These are phyloP conservation scores for Neocucurbitaria cava DNA, from an alignment of 2,329 filamentous ascomycete genomes.

Conservation along the genomic window DNA sequence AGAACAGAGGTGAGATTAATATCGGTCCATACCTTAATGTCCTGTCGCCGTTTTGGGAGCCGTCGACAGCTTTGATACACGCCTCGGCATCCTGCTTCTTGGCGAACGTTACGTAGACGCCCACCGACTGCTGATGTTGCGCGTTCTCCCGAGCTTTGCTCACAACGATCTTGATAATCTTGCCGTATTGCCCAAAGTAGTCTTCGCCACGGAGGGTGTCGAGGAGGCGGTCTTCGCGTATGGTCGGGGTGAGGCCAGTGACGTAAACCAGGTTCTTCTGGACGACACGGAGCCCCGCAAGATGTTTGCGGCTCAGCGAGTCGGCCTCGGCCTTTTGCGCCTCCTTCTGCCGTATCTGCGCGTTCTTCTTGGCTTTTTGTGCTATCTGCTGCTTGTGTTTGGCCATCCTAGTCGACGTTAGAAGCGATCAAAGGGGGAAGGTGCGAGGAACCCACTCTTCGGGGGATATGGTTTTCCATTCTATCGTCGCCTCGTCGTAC, in stretches of 20 bases:
- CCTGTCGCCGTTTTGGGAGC: conserved; percentile 88
- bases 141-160: conserved; percentile 87
- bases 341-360: conserved; percentile 89
- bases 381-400: conserved; percentile 76
- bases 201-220: conserved; percentile 88
- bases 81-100: conserved; percentile 86
- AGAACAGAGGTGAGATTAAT: background rate
- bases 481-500: conserved; percentile 96
- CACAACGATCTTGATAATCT: conserved; percentile 98
- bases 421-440: conserved; percentile 19
- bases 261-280: conserved; percentile 99
- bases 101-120: conserved; percentile 98
- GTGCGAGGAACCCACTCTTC: conserved; percentile 77
- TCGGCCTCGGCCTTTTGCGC: conserved; percentile 96
- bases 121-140: conserved; percentile 79
- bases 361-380: conserved; percentile 91
- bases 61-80: conserved; percentile 92
- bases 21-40: conserved; percentile 67
- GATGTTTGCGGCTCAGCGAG: conserved; percentile 91
- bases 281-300: conserved; percentile 92
- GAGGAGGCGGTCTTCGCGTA: conserved; percentile 89
- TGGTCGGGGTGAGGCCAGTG: conserved; percentile 88
- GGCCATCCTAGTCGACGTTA: conserved; percentile 63
- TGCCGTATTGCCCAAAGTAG: conserved; percentile 98
- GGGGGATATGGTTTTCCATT: conserved; percentile 92